phyloP scores from a whole-genome alignment of 108 stramenopile species.

The Nitzschia inconspicua region DNA sequence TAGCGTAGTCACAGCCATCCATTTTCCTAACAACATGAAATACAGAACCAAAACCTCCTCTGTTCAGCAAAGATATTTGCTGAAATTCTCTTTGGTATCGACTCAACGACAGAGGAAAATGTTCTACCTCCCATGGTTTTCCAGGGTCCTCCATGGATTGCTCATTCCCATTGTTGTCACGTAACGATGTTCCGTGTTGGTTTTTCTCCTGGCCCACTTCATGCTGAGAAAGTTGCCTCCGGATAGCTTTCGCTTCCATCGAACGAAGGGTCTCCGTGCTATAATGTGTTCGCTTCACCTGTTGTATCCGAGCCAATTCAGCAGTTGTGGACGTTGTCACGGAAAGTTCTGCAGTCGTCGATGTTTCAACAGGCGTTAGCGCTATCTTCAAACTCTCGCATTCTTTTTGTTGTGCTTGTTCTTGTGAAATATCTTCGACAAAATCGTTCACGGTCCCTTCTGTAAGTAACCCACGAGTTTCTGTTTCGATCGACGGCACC shows the following conservation, averaged over 20 bases:
- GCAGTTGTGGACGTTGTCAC: too few species aligned
- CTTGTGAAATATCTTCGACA: too few species aligned
- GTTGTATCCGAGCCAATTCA: too few species aligned
- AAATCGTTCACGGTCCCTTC: too few species aligned
- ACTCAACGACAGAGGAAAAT: constrained; percentile 75
- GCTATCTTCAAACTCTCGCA: too few species aligned
- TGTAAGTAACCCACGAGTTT: too few species aligned
- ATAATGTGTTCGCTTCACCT: too few species aligned
- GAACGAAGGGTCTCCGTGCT: neutral
- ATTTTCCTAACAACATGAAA: constrained; percentile 80
- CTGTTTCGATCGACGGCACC: too few species aligned
- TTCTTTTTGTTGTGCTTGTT: too few species aligned
- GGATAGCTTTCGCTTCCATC: neutral
- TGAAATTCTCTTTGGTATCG: constrained; percentile 85
- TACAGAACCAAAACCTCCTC: constrained; percentile 89
- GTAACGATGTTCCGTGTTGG: too few species aligned
- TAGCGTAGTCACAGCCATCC: constrained; percentile 80
- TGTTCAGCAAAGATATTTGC: constrained; percentile 59
- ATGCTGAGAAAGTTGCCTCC: neutral
- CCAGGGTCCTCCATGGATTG: neutral
- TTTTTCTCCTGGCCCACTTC: neutral
- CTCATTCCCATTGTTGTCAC: neutral
- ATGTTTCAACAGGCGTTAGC: too few species aligned
- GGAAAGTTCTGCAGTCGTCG: too few species aligned
- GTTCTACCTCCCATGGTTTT: constrained; percentile 63